Evolutionary conservation across 345 rosid species (phyloP).

Genomic region (Eucalyptus cloeziana): DNA sequence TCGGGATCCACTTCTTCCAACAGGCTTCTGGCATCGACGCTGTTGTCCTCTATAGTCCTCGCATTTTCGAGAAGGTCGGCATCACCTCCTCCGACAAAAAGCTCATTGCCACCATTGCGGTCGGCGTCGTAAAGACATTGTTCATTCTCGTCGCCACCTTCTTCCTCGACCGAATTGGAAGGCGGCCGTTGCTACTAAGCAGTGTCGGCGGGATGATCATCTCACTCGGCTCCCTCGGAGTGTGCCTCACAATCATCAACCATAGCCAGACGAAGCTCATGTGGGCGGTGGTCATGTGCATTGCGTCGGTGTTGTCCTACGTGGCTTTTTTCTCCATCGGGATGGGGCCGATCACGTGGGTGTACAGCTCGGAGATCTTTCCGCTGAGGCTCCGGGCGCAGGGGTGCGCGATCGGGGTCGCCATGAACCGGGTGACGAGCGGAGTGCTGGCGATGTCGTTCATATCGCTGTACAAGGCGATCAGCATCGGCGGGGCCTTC

Average conservation of each 20-base stretch:
- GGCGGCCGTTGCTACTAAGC: slow-evolving; percentile 61
- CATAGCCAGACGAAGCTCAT: slow-evolving; percentile 24
- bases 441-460: slow-evolving; percentile 58
- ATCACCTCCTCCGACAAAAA: slow-evolving; percentile 21
- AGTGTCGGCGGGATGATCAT: slow-evolving; percentile 66
- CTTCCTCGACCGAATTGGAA: slow-evolving; percentile 57
- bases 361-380: slow-evolving; percentile 84
- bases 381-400: slow-evolving; percentile 81
- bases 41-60: slow-evolving; percentile 72
- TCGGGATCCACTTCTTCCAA: slow-evolving; percentile 74
- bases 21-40: slow-evolving; percentile 79
- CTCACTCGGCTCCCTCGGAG: slow-evolving; percentile 34
- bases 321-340: slow-evolving; percentile 86
- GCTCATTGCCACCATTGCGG: slow-evolving; percentile 71
- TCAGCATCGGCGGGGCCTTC: slow-evolving; percentile 74
- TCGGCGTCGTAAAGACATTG: slow-evolving; percentile 56
- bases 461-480: slow-evolving; percentile 29
- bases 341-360: slow-evolving; percentile 80
- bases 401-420: slow-evolving; percentile 57
- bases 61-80: slow-evolving; percentile 74
- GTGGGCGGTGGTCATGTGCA: slow-evolving; percentile 59
- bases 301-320: slow-evolving; percentile 40
- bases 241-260: slow-evolving; percentile 32
- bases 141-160: slow-evolving; percentile 82
- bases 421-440: slow-evolving; percentile 56